These are phyloP conservation scores for Balakata baccata DNA, from an alignment of 345 rosid species.

Conservation along the genomic window DNA sequence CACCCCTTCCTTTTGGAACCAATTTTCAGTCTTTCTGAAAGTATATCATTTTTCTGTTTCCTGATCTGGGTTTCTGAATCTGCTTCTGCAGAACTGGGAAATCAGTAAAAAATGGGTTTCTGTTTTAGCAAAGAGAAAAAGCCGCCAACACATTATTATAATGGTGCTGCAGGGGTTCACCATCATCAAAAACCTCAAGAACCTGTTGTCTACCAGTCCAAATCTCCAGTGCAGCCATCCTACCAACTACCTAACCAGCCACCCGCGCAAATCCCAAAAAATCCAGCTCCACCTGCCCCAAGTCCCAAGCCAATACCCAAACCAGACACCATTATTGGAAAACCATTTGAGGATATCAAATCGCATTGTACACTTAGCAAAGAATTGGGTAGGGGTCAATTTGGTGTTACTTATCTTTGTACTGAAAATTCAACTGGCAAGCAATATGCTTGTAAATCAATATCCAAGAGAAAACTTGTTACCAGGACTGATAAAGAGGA, in stretches of 20 bases:
- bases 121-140: conserved; percentile 46
- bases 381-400: conserved; percentile 34
- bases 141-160: conserved; percentile 27
- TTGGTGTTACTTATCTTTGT: conserved; percentile 32
- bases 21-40: neutral
- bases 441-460: conserved; percentile 30
- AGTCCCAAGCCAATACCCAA: conserved; percentile 41
- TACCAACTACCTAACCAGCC: conserved; percentile 29
- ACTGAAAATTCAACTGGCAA: conserved; percentile 26
- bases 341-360: conserved; percentile 25
- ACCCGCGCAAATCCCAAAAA: conserved; percentile 35
- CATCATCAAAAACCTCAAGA: conserved; percentile 34
- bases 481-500: conserved; percentile 29
- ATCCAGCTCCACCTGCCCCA: conserved; percentile 28
- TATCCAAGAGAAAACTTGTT: conserved; percentile 29
- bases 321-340: conserved; percentile 27
- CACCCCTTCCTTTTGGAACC: neutral
- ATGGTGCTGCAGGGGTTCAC: conserved; percentile 24
- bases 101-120: conserved; percentile 44
- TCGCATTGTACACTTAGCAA: conserved; percentile 20
- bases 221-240: conserved; percentile 20
- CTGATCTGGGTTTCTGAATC: conserved; percentile 20
- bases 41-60: neutral
- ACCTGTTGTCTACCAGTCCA: conserved; percentile 25
- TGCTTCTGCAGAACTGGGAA: neutral